Conservation (phyloP, 257 asterid species). For the Solanum piurae region DNA sequence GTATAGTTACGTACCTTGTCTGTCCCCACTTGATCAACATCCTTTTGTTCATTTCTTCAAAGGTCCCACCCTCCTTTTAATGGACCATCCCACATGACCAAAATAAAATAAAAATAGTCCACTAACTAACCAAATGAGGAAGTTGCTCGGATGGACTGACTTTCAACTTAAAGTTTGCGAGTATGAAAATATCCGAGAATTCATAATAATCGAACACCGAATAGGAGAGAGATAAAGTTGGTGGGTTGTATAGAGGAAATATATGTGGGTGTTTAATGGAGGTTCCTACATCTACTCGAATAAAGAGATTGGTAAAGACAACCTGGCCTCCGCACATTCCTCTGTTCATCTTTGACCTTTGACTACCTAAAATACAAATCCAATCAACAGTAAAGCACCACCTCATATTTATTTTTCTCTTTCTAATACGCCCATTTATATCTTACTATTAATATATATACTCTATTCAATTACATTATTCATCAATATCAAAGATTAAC, state of each 20-base stretch:
- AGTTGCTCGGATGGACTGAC: no score
- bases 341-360: conserved; percentile 57
- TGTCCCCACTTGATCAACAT: conserved; percentile 21
- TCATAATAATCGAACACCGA: not conserved
- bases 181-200: no score
- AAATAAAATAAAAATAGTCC: not conserved
- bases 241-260: not conserved
- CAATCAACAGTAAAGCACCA: not conserved
- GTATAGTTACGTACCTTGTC: not conserved
- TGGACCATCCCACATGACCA: not conserved
- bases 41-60: conserved; percentile 1
- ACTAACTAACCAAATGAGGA: no score
- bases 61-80: not conserved
- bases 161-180: no score
- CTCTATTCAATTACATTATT: not conserved
- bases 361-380: conserved; percentile 21
- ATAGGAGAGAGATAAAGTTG: not conserved
- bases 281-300: not conserved
- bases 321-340: conserved; percentile 52
- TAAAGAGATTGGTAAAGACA: conserved; percentile 9
- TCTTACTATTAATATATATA: no score
- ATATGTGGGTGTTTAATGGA: not conserved
- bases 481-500: not conserved
- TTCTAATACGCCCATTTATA: no score
- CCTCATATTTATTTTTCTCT: no score